Evolutionary conservation across 192 early-diverging fungal species (phyloP).

Genomic region (Anaeromyces robustus): DNA sequence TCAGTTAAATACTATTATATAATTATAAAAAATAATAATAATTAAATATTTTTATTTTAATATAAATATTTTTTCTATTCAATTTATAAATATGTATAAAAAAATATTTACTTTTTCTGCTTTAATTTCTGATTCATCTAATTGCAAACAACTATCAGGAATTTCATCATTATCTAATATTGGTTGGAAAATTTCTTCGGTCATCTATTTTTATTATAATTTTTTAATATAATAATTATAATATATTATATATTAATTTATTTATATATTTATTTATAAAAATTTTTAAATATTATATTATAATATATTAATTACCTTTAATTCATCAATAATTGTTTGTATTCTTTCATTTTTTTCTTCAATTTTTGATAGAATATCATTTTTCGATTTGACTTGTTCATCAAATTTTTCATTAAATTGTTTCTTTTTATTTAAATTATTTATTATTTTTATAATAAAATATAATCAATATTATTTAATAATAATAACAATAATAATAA

Average conservation of each 20-base stretch:
- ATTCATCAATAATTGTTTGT: constrained; percentile 21
- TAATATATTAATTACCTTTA: constrained; percentile 8
- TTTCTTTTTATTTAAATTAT: constrained; percentile 11
- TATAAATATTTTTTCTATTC: not conserved
- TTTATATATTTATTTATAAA: constrained; percentile 1
- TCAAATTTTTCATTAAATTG: constrained; percentile 29
- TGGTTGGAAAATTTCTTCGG: constrained; percentile 26
- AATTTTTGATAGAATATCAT: constrained; percentile 34
- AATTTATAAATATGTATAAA: no score
- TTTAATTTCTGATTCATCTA: constrained; percentile 31
- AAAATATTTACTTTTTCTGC: constrained; percentile 22
- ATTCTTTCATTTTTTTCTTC: constrained; percentile 44
- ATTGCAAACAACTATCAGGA: constrained; percentile 30
- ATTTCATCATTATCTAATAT: constrained; percentile 36
- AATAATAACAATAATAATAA: not conserved
- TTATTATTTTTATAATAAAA: not conserved
- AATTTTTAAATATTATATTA: not conserved
- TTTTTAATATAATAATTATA: not conserved
- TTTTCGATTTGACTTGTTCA: constrained; percentile 21
- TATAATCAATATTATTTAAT: not conserved
- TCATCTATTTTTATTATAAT: constrained; percentile 9
- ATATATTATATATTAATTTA: constrained; percentile 4
- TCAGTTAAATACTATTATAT: constrained; percentile 29
- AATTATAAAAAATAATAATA: no score
- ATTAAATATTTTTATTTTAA: not conserved